Evolutionary conservation across 1,139 yeast species (phyloP).

Genomic region (Debaryomyces sp.): DNA sequence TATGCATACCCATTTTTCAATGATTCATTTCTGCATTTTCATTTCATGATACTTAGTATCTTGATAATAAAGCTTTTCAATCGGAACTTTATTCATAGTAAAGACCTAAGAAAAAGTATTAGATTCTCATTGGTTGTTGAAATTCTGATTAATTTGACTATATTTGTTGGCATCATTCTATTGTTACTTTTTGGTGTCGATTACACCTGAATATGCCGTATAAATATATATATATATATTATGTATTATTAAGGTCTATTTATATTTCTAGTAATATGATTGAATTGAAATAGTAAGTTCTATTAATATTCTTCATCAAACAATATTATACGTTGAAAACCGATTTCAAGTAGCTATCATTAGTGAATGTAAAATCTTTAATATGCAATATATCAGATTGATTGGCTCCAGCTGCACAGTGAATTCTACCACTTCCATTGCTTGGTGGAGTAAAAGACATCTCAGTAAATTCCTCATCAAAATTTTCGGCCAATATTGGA

Average conservation of each 20-base stretch:
- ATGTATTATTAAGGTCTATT: neutral
- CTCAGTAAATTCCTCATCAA: slow-evolving; percentile 85
- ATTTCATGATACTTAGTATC: neutral
- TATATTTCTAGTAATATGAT: neutral
- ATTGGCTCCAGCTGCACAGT: slow-evolving; percentile 5
- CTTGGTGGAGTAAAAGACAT: slow-evolving; percentile 55
- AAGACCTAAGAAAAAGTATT: slow-evolving; percentile 5
- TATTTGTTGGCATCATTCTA: slow-evolving; percentile 7
- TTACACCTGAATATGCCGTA: neutral
- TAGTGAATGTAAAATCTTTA: slow-evolving; percentile 47
- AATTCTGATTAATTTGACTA: slow-evolving; percentile 8
- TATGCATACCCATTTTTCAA: slow-evolving; percentile 4
- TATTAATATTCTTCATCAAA: neutral
- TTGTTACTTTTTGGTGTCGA: neutral
- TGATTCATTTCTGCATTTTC: neutral
- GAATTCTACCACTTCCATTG: neutral
- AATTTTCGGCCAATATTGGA: slow-evolving; percentile 88
- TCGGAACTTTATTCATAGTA: slow-evolving; percentile 15
- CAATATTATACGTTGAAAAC: slow-evolving; percentile 3
- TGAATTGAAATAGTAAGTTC: neutral
- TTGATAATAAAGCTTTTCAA: slow-evolving; percentile 14
- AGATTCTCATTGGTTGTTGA: slow-evolving; percentile 11
- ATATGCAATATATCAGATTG: slow-evolving; percentile 40
- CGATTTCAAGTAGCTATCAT: slow-evolving; percentile 36
- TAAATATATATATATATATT: neutral